A percentile compares a stretch with the other conserved stretches of the same genome.
These are phyloP conservation scores for Epichloe baconii DNA, from an alignment of 2,329 filamentous ascomycete species.

Conservation along the genomic window DNA sequence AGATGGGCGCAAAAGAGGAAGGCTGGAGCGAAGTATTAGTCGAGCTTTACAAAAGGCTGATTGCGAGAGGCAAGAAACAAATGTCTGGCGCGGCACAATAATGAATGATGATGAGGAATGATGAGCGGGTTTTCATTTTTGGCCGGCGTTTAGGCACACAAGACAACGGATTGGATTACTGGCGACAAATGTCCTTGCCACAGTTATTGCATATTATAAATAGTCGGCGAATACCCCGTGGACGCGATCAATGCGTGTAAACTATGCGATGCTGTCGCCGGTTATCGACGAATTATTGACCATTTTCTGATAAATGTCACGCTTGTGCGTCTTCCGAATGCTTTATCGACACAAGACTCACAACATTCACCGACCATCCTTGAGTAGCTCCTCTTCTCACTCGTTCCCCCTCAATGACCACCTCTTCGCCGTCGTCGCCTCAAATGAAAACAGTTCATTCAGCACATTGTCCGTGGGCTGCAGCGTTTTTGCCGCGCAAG, in stretches of 20 bases:
- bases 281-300: no score
- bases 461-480: no score
- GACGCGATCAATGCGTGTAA: not conserved
- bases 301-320: not conserved
- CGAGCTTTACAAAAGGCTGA: constrained; percentile 40
- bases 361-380: no score
- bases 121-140: not conserved
- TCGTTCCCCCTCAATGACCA: no score
- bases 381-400: no score
- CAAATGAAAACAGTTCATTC: no score
- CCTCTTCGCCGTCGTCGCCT: no score
- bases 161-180: not conserved
- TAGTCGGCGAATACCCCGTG: not conserved
- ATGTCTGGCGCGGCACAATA: constrained; percentile 6
- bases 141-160: constrained; percentile 5
- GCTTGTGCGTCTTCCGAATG: not conserved
- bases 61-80: constrained; percentile 42
- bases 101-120: constrained; percentile 17
- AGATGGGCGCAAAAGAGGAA: constrained; percentile 21
- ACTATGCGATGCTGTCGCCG: not conserved
- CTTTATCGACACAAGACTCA: no score
- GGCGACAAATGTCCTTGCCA: not conserved
- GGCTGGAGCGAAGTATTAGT: constrained; percentile 42
- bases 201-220: no score
- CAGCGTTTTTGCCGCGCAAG: no score